Evolutionary conservation across 2,329 filamentous ascomycete species (phyloP).

Genomic region (Penicillium sclerotigenum): DNA sequence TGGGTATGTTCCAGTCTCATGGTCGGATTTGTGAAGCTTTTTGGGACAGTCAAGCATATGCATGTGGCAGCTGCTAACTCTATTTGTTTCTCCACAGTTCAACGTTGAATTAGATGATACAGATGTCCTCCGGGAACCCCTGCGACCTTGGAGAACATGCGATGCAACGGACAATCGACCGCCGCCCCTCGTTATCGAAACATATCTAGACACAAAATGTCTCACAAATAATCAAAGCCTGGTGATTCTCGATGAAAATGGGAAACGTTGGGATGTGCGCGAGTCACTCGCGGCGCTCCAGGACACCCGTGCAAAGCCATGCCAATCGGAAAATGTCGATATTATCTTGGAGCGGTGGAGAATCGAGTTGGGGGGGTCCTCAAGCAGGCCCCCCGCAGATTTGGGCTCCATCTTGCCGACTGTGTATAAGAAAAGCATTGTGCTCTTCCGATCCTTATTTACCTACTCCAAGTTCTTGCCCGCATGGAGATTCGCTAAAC

Average conservation of each 20-base stretch:
- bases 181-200: conserved; percentile 82
- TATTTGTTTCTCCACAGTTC: conserved; percentile 59
- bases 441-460: conserved; percentile 87
- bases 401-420: conserved; percentile 67
- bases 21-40: not conserved
- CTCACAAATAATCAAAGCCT: conserved; percentile 82
- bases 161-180: conserved; percentile 75
- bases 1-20: conserved; percentile 63
- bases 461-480: conserved; percentile 78
- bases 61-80: not conserved
- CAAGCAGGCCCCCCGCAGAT: conserved; percentile 54
- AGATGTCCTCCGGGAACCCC: conserved; percentile 77
- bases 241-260: conserved; percentile 81
- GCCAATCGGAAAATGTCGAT: conserved; percentile 58
- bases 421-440: conserved; percentile 95
- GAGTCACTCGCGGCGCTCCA: conserved; percentile 71
- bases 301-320: conserved; percentile 39
- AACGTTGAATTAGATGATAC: conserved; percentile 93
- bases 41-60: not conserved
- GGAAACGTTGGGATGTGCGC: conserved; percentile 87
- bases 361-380: conserved; percentile 69
- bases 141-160: conserved; percentile 76
- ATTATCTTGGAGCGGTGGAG: conserved; percentile 89
- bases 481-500: conserved; percentile 78
- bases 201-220: conserved; percentile 76